Conservation (phyloP, 805 yeast species). For the Yarrowia osloensis region DNA sequence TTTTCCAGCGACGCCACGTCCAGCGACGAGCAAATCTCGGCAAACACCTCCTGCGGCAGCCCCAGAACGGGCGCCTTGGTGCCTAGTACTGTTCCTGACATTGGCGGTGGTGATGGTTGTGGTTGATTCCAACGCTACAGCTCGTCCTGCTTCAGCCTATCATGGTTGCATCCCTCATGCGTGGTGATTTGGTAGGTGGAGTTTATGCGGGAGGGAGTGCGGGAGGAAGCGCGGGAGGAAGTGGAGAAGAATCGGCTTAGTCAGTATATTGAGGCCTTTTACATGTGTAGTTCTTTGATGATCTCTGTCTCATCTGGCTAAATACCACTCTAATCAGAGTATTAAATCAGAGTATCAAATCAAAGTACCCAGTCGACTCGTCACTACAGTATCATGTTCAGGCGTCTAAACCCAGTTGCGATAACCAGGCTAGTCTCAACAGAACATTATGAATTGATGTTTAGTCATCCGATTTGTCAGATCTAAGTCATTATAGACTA, state of each 20-base stretch:
- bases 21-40: constrained; percentile 25
- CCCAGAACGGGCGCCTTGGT: constrained; percentile 7
- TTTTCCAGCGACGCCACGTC: constrained; percentile 17
- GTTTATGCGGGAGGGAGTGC: neutral
- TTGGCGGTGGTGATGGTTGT: neutral
- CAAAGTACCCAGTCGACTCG: no score
- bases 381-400: no score
- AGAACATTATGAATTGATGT: no score
- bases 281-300: no score
- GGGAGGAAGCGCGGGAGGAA: no score
- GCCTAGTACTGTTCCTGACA: constrained; percentile 13
- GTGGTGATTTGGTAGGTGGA: constrained; percentile 5
- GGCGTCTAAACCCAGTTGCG: neutral
- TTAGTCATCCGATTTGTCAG: neutral
- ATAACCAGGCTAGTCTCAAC: neutral
- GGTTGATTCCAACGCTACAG: neutral
- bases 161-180: constrained; percentile 25
- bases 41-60: constrained; percentile 25
- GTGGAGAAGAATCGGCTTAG: no score
- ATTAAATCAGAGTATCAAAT: no score
- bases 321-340: no score
- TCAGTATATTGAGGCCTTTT: no score
- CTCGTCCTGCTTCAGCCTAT: constrained; percentile 1
- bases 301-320: no score
- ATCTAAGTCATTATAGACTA: no score